Conservation (phyloP, 139 green algal species). For the Closterium sp. region DNA sequence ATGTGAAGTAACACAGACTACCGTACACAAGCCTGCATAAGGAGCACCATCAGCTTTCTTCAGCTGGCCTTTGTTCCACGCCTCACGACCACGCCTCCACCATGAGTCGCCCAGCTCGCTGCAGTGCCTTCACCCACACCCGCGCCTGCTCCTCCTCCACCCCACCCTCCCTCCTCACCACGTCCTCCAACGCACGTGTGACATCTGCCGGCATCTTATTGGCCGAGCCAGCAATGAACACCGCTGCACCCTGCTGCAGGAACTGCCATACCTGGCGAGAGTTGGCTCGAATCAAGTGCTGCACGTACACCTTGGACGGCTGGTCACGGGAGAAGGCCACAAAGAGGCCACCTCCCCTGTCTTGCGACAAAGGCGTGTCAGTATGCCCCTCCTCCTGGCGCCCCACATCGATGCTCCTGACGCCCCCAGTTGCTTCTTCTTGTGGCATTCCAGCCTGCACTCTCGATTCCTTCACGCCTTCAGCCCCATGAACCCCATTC, state of each 20-base stretch:
- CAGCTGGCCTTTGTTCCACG: no score
- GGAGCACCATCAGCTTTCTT: no score
- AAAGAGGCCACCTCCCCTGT: slow-evolving; percentile 37
- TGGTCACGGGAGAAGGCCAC: slow-evolving; percentile 53
- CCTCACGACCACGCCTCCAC: slow-evolving; percentile 87
- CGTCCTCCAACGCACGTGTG: slow-evolving; percentile 63
- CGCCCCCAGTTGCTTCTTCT: neutral
- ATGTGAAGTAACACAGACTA: no score
- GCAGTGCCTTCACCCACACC: slow-evolving; percentile 65
- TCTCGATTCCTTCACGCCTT: neutral
- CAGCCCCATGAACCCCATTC: neutral
- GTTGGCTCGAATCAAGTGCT: slow-evolving; percentile 33
- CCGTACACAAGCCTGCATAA: no score
- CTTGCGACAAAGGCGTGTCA: neutral
- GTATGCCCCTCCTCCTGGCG: neutral
- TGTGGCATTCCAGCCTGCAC: no score
- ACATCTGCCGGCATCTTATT: slow-evolving; percentile 55
- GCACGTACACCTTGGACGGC: slow-evolving; percentile 48
- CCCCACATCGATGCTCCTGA: neutral
- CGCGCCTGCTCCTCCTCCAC: slow-evolving; percentile 57
- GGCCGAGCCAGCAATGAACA: slow-evolving; percentile 50
- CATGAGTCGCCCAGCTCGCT: slow-evolving; percentile 68
- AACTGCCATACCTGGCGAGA: slow-evolving; percentile 38
- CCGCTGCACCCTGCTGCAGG: slow-evolving; percentile 25
- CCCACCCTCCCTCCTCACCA: slow-evolving; percentile 60